A percentile compares a stretch with the other conserved stretches of the same genome.
Conservation (phyloP, 305 asterid genomes). For the Rubia balearica region DNA sequence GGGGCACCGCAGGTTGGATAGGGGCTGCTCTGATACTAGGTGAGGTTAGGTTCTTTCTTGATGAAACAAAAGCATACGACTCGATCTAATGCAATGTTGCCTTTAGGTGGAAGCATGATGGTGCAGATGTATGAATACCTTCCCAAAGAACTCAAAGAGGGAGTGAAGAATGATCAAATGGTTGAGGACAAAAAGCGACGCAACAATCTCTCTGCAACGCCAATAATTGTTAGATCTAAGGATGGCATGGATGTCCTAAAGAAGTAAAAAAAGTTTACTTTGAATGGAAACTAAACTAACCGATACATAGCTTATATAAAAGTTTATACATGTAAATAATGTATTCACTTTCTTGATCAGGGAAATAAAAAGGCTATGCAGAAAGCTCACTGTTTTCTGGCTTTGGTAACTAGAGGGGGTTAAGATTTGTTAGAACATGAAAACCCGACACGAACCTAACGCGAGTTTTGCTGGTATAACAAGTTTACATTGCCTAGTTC, state of each 20-base stretch:
- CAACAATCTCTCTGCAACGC: slow-evolving; percentile 30
- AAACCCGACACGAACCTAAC: not conserved
- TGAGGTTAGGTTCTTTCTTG: slow-evolving; percentile 5
- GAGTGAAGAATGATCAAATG: slow-evolving; percentile 15
- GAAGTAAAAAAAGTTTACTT: slow-evolving; percentile 19
- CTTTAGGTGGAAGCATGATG: slow-evolving; percentile 51
- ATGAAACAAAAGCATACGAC: not conserved
- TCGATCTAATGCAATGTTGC: not conserved
- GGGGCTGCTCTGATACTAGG: slow-evolving; percentile 62
- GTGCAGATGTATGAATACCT: slow-evolving; percentile 38
- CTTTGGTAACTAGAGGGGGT: not conserved
- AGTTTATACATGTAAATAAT: not conserved
- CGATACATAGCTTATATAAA: not conserved
- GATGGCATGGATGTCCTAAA: slow-evolving; percentile 24
- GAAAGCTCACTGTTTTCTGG: not conserved
- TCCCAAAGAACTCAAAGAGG: slow-evolving; percentile 18
- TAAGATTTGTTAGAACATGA: not conserved
- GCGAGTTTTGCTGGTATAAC: not conserved
- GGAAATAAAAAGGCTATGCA: not conserved
- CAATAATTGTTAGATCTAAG: slow-evolving; percentile 29
- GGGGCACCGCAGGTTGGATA: slow-evolving; percentile 61
- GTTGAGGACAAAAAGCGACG: slow-evolving; percentile 15
- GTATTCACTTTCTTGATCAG: not conserved
- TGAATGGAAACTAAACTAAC: not conserved
- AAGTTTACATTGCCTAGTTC: not conserved